These are phyloP conservation scores for Paraleonurus japonicus DNA, from an alignment of 257 asterid species.

Conservation along the genomic window DNA sequence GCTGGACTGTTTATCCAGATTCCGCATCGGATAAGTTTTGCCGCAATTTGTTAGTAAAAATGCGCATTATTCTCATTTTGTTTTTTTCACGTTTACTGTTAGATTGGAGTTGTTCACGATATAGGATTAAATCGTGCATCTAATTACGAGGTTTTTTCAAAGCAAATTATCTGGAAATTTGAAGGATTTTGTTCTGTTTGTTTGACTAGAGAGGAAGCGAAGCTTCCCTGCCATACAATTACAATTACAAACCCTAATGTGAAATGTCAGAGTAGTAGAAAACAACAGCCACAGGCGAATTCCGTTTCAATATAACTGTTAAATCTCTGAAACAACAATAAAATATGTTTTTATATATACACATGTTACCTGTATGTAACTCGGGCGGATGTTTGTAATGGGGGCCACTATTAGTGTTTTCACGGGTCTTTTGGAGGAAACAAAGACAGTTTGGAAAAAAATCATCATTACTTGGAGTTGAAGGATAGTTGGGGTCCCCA, in stretches of 20 bases:
- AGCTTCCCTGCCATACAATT: conserved; percentile 30
- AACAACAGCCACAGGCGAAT: conserved; percentile 23
- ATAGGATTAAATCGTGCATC: conserved; percentile 9
- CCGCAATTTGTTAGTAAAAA: conserved; percentile 6
- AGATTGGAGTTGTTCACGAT: conserved; percentile 10
- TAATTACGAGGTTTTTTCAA: neutral
- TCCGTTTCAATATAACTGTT: conserved; percentile 22
- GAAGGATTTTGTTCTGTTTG: neutral
- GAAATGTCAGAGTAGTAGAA: conserved; percentile 19
- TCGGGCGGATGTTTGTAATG: neutral
- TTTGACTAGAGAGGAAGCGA: conserved; percentile 12
- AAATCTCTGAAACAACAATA: conserved; percentile 17
- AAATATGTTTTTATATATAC: conserved; percentile 2
- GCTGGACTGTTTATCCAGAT: conserved; percentile 14
- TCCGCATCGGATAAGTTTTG: conserved; percentile 3
- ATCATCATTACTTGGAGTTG: conserved; percentile 56
- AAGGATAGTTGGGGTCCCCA: conserved; percentile 83
- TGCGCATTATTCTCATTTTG: conserved; percentile 1
- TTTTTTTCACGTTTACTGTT: conserved; percentile 20
- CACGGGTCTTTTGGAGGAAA: conserved; percentile 16
- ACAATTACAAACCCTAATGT: conserved; percentile 25
- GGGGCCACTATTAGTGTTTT: conserved; percentile 38
- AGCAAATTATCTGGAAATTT: neutral
- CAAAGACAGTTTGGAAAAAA: neutral
- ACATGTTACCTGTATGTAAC: neutral